Percentiles rank a stretch among this genome's conserved stretches.
Evolutionary conservation across 169 alveolate species (phyloP).

Genomic region (Plasmodium knowlesi): DNA sequence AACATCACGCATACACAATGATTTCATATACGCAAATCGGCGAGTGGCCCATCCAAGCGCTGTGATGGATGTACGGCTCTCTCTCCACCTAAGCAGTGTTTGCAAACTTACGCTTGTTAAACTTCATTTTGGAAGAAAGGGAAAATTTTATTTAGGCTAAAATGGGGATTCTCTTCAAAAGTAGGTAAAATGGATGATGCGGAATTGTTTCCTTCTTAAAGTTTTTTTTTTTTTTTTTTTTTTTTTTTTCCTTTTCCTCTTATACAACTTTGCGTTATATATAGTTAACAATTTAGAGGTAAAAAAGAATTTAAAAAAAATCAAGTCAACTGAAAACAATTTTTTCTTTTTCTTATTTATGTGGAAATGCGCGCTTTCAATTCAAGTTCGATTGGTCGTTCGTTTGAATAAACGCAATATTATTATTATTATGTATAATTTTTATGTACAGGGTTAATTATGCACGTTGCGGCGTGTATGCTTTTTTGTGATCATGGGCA

Average conservation of each 20-base stretch:
- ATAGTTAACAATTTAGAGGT: not conserved
- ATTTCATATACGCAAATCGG: not conserved
- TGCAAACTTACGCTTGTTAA: slow-evolving; percentile 57
- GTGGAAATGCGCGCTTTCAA: not conserved
- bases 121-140: slow-evolving; percentile 40
- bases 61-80: not conserved
- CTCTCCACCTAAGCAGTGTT: not conserved
- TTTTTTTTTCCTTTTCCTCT: not conserved
- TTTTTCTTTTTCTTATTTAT: no score
- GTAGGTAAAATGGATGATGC: not conserved
- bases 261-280: not conserved
- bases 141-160: not conserved
- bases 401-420: not conserved
- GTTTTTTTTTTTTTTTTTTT: not conserved
- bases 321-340: not conserved
- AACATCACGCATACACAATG: not conserved
- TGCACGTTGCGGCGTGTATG: not conserved
- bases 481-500: not conserved
- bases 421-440: no score
- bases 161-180: not conserved
- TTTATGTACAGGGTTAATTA: not conserved
- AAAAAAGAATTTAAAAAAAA: not conserved
- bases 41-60: not conserved
- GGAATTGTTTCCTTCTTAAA: not conserved
- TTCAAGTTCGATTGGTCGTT: not conserved